Evolutionary conservation across 2,329 filamentous ascomycete genomes (phyloP).

Genomic region (Penicillium corylophilum): DNA sequence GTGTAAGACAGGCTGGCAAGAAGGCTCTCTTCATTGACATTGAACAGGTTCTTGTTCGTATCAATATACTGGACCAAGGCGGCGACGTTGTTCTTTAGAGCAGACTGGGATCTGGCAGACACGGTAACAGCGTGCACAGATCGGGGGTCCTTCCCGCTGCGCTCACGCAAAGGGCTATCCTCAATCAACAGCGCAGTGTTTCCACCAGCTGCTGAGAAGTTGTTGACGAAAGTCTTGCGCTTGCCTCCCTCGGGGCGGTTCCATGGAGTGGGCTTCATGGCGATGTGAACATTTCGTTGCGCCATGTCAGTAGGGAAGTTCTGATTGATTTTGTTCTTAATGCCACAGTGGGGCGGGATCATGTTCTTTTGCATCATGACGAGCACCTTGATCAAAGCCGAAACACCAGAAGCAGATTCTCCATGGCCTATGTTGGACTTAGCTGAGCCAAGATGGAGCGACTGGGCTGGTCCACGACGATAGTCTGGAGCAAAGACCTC

Average conservation of each 20-base stretch:
- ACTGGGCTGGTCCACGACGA: slow-evolving; percentile 47
- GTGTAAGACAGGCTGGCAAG: slow-evolving; percentile 64
- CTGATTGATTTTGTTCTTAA: slow-evolving; percentile 47
- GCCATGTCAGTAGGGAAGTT: slow-evolving; percentile 46
- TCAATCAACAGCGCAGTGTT: slow-evolving; percentile 68
- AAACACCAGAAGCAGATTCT: slow-evolving; percentile 59
- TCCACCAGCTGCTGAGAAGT: slow-evolving; percentile 69
- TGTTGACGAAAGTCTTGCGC: slow-evolving; percentile 57
- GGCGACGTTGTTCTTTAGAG: slow-evolving; percentile 57
- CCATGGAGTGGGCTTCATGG: slow-evolving; percentile 48
- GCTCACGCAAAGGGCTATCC: slow-evolving; percentile 46
- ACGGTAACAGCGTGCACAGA: slow-evolving; percentile 59
- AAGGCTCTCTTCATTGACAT: slow-evolving; percentile 40
- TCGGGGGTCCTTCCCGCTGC: slow-evolving; percentile 49
- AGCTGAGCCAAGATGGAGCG: slow-evolving; percentile 61
- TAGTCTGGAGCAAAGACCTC: slow-evolving; percentile 59
- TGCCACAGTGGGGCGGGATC: slow-evolving; percentile 36
- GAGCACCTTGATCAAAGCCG: slow-evolving; percentile 36
- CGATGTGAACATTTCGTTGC: slow-evolving; percentile 45
- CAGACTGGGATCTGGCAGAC: slow-evolving; percentile 53
- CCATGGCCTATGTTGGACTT: slow-evolving; percentile 66
- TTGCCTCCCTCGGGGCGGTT: slow-evolving; percentile 27
- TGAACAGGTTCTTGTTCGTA: slow-evolving; percentile 42
- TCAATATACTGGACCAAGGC: slow-evolving; percentile 57
- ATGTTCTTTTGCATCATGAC: slow-evolving; percentile 39